Percentiles rank a stretch among this genome's conserved stretches.
phyloP scores from a whole-genome alignment of 2,329 filamentous ascomycete species.

The Colletotrichum aenigma region DNA sequence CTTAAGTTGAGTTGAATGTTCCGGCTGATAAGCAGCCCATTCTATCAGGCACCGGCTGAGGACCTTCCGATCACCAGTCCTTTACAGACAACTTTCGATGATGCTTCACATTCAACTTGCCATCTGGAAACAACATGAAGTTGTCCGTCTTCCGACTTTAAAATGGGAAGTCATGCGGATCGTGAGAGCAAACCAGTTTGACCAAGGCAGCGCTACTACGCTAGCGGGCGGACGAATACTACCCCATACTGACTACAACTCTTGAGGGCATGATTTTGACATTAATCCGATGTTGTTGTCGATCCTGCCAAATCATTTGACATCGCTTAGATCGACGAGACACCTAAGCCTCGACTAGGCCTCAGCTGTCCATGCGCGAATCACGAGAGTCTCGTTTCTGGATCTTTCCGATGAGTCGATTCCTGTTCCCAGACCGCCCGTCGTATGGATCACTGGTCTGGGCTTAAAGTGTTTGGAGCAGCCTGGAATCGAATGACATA shows the following conservation, averaged over 20 bases:
- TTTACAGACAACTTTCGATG: neutral
- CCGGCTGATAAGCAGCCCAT: neutral
- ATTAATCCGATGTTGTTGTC: neutral
- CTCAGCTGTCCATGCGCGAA: neutral
- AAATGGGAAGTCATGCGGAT: neutral
- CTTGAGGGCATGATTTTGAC: neutral
- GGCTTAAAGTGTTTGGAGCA: neutral
- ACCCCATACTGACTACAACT: neutral
- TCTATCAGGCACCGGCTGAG: neutral
- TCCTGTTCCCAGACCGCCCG: neutral
- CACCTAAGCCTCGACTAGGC: neutral
- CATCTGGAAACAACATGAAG: neutral
- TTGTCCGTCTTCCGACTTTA: neutral
- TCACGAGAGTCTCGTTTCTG: neutral
- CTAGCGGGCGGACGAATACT: neutral
- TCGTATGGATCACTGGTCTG: neutral
- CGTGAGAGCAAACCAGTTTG: neutral
- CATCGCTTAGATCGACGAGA: neutral
- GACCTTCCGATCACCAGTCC: neutral
- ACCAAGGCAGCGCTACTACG: neutral
- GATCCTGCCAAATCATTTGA: neutral
- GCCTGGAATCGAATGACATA: neutral
- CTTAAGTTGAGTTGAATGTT: neutral
- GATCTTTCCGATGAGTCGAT: neutral
- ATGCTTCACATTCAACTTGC: neutral